Conservation (phyloP, 1,284 basidiomycete genomes). For the Irpex rosettiformis region DNA sequence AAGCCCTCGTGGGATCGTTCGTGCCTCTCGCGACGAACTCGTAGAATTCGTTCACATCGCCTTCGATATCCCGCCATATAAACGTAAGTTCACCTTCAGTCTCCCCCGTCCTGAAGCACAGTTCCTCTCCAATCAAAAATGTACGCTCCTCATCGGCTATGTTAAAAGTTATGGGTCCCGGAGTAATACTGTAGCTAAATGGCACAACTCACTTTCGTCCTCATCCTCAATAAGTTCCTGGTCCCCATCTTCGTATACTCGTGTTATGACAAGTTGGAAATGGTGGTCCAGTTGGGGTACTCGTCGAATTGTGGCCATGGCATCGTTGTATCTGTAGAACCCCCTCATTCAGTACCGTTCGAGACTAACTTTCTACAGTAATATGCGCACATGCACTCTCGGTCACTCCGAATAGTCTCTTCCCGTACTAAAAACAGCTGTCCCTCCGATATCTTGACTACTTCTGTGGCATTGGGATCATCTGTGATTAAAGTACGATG, state of each 20-base stretch:
- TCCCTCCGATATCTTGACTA: constrained; percentile 93
- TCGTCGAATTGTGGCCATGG: constrained; percentile 91
- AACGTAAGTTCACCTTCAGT: constrained; percentile 83
- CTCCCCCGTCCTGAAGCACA: constrained; percentile 77
- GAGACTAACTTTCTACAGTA: constrained; percentile 5
- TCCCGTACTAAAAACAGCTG: constrained; percentile 91
- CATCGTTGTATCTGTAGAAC: constrained; percentile 82
- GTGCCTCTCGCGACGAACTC: constrained; percentile 81
- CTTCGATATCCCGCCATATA: constrained; percentile 87
- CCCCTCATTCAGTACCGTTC: not conserved
- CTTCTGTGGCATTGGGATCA: constrained; percentile 84
- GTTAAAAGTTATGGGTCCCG: not conserved
- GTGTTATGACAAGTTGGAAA: constrained; percentile 95
- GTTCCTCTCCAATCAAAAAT: constrained; percentile 87
- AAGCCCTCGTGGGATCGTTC: constrained; percentile 79
- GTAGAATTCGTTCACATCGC: constrained; percentile 77
- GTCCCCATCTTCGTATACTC: constrained; percentile 95
- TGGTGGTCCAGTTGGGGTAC: constrained; percentile 80
- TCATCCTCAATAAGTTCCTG: constrained; percentile 93
- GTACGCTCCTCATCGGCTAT: constrained; percentile 88
- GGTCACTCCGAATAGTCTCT: constrained; percentile 84
- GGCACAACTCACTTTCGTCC: constrained; percentile 78
- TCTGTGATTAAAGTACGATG: constrained; percentile 42
- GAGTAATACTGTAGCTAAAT: not conserved
- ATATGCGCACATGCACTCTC: constrained; percentile 94